Evolutionary conservation across 2,329 filamentous ascomycete species (phyloP).

Genomic region (Ascosphaera aggregata): DNA sequence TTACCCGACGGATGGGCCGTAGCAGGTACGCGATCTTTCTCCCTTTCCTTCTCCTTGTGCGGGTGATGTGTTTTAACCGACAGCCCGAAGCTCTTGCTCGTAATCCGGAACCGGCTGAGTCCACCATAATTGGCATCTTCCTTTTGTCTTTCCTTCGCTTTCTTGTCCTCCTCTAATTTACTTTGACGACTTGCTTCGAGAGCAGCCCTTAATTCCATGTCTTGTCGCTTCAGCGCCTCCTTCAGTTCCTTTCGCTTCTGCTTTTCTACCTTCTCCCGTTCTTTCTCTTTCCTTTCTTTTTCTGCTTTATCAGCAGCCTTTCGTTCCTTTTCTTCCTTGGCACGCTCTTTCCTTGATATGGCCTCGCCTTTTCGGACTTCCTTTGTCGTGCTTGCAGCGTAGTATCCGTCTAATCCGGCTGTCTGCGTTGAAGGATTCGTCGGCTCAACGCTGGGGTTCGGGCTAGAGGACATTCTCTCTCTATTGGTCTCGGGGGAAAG

Average conservation of each 20-base stretch:
- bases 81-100: conserved; percentile 50
- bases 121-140: conserved; percentile 18
- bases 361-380: conserved; percentile 29
- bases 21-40: conserved; percentile 5
- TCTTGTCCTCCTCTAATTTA: conserved; percentile 28
- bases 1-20: neutral
- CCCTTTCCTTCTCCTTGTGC: conserved; percentile 17
- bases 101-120: conserved; percentile 43
- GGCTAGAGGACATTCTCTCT: neutral
- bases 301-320: conserved; percentile 18
- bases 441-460: neutral
- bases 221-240: conserved; percentile 31
- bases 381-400: neutral
- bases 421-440: neutral
- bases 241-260: conserved; percentile 30
- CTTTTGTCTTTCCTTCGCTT: conserved; percentile 13
- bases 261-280: conserved; percentile 24
- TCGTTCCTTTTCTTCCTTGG: conserved; percentile 32
- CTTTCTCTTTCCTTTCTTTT: conserved; percentile 27
- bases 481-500: neutral
- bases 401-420: neutral
- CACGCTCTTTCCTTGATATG: conserved; percentile 44
- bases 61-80: conserved; percentile 14
- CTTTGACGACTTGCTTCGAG: conserved; percentile 43
- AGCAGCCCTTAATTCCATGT: conserved; percentile 39